Percentiles rank a stretch among this genome's conserved stretches.
Conservation (phyloP, 78 protist species). For the Mantamonas sphyraenae region DNA sequence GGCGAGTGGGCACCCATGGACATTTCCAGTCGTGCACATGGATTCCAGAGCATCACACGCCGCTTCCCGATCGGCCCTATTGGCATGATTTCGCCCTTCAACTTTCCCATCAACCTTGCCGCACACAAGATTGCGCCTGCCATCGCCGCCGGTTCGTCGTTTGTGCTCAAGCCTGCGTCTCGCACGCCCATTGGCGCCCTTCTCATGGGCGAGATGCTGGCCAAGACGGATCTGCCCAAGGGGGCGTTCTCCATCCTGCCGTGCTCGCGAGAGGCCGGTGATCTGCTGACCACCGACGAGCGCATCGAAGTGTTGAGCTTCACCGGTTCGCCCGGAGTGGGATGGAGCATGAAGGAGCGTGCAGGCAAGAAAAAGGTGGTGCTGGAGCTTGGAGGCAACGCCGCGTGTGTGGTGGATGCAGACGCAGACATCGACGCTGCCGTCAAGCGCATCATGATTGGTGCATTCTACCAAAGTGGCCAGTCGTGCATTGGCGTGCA, state of each 20-base stretch:
- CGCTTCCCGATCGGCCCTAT: slow-evolving; percentile 32
- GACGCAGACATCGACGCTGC: slow-evolving; percentile 26
- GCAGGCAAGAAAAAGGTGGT: slow-evolving; percentile 53
- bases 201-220: slow-evolving; percentile 50
- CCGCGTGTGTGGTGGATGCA: slow-evolving; percentile 58
- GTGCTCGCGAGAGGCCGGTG: slow-evolving; percentile 26
- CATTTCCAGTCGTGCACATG: neutral
- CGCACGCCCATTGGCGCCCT: slow-evolving; percentile 54
- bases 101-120: neutral
- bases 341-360: slow-evolving; percentile 50
- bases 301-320: slow-evolving; percentile 53
- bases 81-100: slow-evolving; percentile 14
- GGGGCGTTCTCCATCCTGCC: slow-evolving; percentile 58
- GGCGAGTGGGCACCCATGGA: slow-evolving; percentile 14
- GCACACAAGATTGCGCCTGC: slow-evolving; percentile 68
- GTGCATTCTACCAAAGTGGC: slow-evolving; percentile 61
- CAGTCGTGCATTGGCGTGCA: slow-evolving; percentile 72
- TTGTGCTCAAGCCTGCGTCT: slow-evolving; percentile 52
- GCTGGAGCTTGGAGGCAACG: slow-evolving; percentile 72
- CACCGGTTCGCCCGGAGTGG: slow-evolving; percentile 41
- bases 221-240: slow-evolving; percentile 16
- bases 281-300: slow-evolving; percentile 25
- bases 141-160: slow-evolving; percentile 47
- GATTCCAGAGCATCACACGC: slow-evolving; percentile 9
- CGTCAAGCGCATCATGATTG: slow-evolving; percentile 41